phyloP scores from a whole-genome alignment of 2,329 filamentous ascomycete species.

The Xylariaceae sp. region DNA sequence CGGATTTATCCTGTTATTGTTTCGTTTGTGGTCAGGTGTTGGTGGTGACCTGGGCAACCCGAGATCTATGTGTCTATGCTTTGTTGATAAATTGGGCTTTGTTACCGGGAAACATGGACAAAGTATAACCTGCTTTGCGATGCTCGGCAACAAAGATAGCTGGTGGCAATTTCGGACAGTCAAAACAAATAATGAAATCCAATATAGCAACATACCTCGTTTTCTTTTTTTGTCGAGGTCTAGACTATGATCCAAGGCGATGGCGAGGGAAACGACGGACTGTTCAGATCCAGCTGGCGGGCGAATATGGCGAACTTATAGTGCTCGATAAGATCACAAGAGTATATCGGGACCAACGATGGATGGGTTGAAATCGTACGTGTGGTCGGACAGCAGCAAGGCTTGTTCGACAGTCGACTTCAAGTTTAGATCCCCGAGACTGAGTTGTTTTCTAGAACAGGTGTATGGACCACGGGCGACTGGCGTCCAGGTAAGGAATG shows the following conservation, averaged over 20 bases:
- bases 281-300: conserved; percentile 21
- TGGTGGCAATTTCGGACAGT: not conserved
- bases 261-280: not conserved
- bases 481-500: conserved; percentile 35
- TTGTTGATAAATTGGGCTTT: conserved; percentile 16
- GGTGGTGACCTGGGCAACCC: not conserved
- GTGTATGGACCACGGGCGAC: conserved; percentile 30
- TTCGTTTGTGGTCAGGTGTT: not conserved
- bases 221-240: conserved; percentile 5
- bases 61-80: conserved; percentile 1
- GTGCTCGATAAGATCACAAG: conserved; percentile 14
- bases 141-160: not conserved
- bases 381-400: conserved; percentile 30
- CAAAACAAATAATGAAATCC: conserved; percentile 5
- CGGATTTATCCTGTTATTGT: conserved; percentile 8
- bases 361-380: conserved; percentile 15
- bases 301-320: conserved; percentile 20
- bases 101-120: conserved; percentile 1
- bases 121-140: not conserved
- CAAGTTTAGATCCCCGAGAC: conserved; percentile 20
- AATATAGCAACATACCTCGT: conserved; percentile 17
- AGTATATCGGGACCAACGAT: conserved; percentile 13
- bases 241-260: not conserved
- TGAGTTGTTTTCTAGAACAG: conserved; percentile 32
- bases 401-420: conserved; percentile 24